phyloP scores from a whole-genome alignment of 331 rosid species.

The Malus hybrid region DNA sequence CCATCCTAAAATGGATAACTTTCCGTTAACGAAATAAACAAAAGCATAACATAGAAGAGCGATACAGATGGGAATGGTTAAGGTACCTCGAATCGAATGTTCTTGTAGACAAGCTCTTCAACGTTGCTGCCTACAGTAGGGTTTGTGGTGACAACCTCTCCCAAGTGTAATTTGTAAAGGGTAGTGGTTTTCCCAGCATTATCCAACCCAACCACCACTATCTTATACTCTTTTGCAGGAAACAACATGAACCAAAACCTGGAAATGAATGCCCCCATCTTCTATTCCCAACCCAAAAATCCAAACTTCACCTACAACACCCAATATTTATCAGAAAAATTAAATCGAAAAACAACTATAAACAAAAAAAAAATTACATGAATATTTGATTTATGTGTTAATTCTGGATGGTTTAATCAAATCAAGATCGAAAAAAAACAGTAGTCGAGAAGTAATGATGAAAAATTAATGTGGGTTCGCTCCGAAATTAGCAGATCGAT shows the following conservation, averaged over 20 bases:
- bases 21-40: too few species aligned
- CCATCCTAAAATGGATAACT: neutral
- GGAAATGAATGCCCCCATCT: conserved; percentile 79
- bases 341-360: neutral
- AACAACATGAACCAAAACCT: conserved; percentile 90
- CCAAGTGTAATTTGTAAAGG: conserved; percentile 90
- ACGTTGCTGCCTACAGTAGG: conserved; percentile 98
- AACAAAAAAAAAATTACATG: neutral
- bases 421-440: neutral
- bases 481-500: neutral
- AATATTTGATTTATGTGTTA: neutral
- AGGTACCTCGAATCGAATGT: conserved; percentile 90
- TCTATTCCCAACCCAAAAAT: conserved; percentile 1
- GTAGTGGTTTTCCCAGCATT: conserved; percentile 97
- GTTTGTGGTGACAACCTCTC: conserved; percentile 96
- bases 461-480: neutral
- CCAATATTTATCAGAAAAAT: neutral
- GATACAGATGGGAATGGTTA: neutral
- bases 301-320: conserved; percentile 6
- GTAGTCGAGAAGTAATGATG: neutral
- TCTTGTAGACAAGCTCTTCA: conserved; percentile 93
- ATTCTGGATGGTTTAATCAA: neutral
- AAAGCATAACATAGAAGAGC: neutral
- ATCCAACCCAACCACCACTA: conserved; percentile 92
- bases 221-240: conserved; percentile 88